A percentile compares a stretch with the other conserved stretches of the same genome.
Evolutionary conservation across 805 yeast species (phyloP).

Genomic region (Candida palmyrensis): DNA sequence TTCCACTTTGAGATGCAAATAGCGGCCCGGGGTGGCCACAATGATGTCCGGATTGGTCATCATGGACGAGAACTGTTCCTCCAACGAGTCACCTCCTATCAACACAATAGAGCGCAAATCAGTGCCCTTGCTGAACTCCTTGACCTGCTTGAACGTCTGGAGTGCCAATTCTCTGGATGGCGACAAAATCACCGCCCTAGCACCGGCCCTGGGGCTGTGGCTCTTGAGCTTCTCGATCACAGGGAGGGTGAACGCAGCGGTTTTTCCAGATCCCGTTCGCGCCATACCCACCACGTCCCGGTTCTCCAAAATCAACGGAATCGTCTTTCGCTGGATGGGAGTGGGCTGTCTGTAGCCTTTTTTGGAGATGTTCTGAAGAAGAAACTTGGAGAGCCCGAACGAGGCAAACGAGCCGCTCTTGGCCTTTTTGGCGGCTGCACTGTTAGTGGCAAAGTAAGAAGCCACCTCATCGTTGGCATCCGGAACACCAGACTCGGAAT

Average conservation of each 20-base stretch:
- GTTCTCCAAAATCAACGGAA: slow-evolving; percentile 80
- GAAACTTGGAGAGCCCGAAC: slow-evolving; percentile 75
- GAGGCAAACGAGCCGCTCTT: slow-evolving; percentile 84
- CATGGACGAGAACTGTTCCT: slow-evolving; percentile 91
- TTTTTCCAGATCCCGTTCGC: slow-evolving; percentile 97
- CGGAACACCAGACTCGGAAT: slow-evolving; percentile 29
- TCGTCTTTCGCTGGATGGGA: slow-evolving; percentile 94
- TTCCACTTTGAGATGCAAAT: slow-evolving; percentile 90
- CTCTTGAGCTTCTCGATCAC: slow-evolving; percentile 77
- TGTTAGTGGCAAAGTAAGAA: slow-evolving; percentile 35
- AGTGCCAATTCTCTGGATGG: slow-evolving; percentile 96
- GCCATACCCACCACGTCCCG: slow-evolving; percentile 99
- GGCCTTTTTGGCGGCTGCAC: slow-evolving; percentile 49
- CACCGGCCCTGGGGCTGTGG: slow-evolving; percentile 85
- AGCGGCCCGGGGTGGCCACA: slow-evolving; percentile 97
- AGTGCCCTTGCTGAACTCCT: slow-evolving; percentile 81
- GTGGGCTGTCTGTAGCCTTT: slow-evolving; percentile 96
- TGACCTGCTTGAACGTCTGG: slow-evolving; percentile 85
- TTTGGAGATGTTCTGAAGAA: slow-evolving; percentile 63
- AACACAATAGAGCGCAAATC: slow-evolving; percentile 75
- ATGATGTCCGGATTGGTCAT: slow-evolving; percentile 91
- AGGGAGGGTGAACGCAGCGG: slow-evolving; percentile 94
- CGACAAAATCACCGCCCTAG: slow-evolving; percentile 81
- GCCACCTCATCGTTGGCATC: slow-evolving; percentile 19
- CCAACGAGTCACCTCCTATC: slow-evolving; percentile 98